phyloP scores from a whole-genome alignment of 2,329 filamentous ascomycete genomes.

The Rugonectria rugulosa region DNA sequence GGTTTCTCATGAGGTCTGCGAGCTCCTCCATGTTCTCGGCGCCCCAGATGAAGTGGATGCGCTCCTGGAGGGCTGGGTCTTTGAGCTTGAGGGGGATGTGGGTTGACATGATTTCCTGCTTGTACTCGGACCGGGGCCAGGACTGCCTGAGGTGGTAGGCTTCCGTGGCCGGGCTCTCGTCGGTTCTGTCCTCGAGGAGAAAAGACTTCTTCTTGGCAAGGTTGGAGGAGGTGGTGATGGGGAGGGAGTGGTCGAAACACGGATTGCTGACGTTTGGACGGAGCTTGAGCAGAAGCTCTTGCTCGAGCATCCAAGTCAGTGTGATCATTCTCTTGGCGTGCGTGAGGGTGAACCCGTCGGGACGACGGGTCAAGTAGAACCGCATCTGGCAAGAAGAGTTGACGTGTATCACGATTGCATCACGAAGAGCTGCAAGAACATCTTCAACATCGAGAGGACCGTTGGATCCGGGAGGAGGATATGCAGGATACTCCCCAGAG shows the following conservation, averaged over 20 bases:
- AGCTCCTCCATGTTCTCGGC: slow-evolving; percentile 14
- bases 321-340: slow-evolving; percentile 24
- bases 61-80: slow-evolving; percentile 18
- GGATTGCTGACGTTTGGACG: slow-evolving; percentile 6
- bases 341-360: slow-evolving; percentile 18
- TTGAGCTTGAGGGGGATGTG: slow-evolving; percentile 17
- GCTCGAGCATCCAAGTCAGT: slow-evolving; percentile 25
- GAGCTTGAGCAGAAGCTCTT: slow-evolving; percentile 17
- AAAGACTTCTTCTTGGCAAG: slow-evolving; percentile 13
- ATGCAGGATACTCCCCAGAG: not conserved
- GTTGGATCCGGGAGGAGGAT: not conserved
- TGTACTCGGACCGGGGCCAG: not conserved
- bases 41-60: slow-evolving; percentile 26
- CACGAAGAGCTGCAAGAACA: slow-evolving; percentile 19
- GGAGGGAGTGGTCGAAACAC: slow-evolving; percentile 7
- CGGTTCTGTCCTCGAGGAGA: slow-evolving; percentile 9
- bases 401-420: slow-evolving; percentile 27
- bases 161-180: not conserved
- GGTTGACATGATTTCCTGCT: slow-evolving; percentile 10
- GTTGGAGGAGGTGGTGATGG: slow-evolving; percentile 18
- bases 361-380: slow-evolving; percentile 14
- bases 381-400: slow-evolving; percentile 36
- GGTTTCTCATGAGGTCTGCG: slow-evolving; percentile 4
- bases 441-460: slow-evolving; percentile 18
- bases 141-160: slow-evolving; percentile 6